Base-by-base conservation (phyloP, 2,329 filamentous ascomycete species). In the Blastomyces gilchristii region DNA sequence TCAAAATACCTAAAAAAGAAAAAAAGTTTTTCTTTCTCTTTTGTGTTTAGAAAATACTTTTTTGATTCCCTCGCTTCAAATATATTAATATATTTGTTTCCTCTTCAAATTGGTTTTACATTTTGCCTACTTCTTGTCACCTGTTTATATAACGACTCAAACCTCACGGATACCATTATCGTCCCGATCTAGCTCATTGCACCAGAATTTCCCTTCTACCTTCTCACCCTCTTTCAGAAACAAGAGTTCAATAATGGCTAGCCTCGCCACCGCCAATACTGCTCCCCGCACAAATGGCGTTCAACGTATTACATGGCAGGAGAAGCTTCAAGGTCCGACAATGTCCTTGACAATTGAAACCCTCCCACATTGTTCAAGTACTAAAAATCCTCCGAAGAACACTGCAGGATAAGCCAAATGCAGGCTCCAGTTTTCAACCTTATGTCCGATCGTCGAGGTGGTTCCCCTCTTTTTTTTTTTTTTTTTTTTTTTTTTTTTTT, bases 391-490 rank as follows among this genome's bases (percentile, higher is more conserved):
- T n/a, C 62, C 56, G 53, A 68, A 88, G 86, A 82, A 63, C 79
- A 82, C 66, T 89, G 86, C 73, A 80, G 78, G 63, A 78, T 79
- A 65, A 78, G 78, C 62, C 80, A 84, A 65, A 71, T 84, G 50
- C 74, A 77, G 53, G 74, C 78, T 58, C 87, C 87, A 8, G 76
- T 83, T 61, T 91, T 87, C 73, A 85, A 87, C 71, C 85, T 89
- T 68, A 83, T 89, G 60, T 91, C 88, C 69, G 88, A 91, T 75
- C 84, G 87, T 72, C 82, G 88, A 82, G 87, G 87, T 89, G 81
- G 53, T 25, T 28, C 39, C 57, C 41, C 57, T 47, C 28, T 28
- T 64, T 25, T 62, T 22, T 22, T 22, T 22, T 22, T 22, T 22
- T 22, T 22, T 22, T 22, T 22, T 22, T 22, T 22, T 22, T 22